Base-by-base conservation (phyloP, 2,329 filamentous ascomycete species). In the Chaetomium sp. region DNA sequence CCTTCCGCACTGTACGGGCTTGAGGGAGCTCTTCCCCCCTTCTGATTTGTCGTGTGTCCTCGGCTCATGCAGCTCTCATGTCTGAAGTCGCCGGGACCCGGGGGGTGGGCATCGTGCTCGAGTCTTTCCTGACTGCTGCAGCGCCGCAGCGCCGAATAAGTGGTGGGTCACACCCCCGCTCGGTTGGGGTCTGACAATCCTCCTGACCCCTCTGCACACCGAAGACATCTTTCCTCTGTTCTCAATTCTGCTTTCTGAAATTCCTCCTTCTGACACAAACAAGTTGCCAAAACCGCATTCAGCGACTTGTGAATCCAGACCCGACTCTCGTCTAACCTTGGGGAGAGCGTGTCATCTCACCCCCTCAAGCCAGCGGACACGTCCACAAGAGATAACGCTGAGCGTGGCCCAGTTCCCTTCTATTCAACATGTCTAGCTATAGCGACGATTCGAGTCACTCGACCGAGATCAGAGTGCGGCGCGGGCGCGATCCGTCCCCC, bases 381-480 rank as follows among this genome's bases (percentile, higher is more conserved):
- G 45, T 47, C 23, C 12, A 35, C n/a, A 27, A 56, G n/a, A 29
- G 25, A 33, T 25, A 42, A 42, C 10, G 19, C 23, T 33, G 45
- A 54, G 35, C 25, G 21, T 23, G n/a, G 29, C 10, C 51, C 33
- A 29, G 47, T 33, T 38, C 25, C 19, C 27, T 25, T 4, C 10
- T 57, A n/a, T 55, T 27, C 62, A 67, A 23, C 25, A 70, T 69
- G 68, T 65, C 65, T 19, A 62, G 63, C 58, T 67, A 67, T 57
- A 31, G 38, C 25, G 78, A 81, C 62, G 80, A 83, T 68, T 85
- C 87, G 55, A 71, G 70, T 78, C 86, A 51, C 3, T n/a, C 13
- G n/a, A 19, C 38, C 38, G 38, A 23, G n/a, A 47, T 25, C 16
- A 29, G 23, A 49, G 4, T 27, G 27, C 19, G 31, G 6, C 42